phyloP scores from a whole-genome alignment of 805 yeast genomes.

The Candida morakotiae region DNA sequence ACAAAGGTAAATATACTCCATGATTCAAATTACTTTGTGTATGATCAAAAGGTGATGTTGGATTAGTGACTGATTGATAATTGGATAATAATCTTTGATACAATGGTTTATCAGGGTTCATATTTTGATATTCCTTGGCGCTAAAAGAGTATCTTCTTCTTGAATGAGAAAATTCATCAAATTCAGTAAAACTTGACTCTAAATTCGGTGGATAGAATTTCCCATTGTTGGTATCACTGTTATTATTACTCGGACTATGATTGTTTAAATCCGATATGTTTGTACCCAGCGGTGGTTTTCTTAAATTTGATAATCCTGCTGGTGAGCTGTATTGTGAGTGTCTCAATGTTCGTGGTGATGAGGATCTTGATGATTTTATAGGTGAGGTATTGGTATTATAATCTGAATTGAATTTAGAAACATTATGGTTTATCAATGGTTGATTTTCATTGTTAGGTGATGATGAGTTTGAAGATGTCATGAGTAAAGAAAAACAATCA shows the following conservation, averaged over 20 bases:
- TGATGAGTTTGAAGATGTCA: not conserved
- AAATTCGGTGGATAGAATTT: not conserved
- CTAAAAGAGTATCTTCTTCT: constrained; percentile 8
- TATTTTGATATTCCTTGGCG: constrained; percentile 4
- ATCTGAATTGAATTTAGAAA: not conserved
- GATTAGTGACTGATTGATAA: constrained; percentile 28
- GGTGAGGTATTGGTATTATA: not conserved
- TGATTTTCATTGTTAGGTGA: not conserved
- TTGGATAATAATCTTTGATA: constrained; percentile 25
- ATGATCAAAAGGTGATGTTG: constrained; percentile 16
- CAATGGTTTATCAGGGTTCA: constrained; percentile 17
- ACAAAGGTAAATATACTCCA: not conserved
- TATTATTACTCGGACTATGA: no score
- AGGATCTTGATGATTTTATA: not conserved
- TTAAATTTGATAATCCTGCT: constrained; percentile 2
- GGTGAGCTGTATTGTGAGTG: constrained; percentile 5
- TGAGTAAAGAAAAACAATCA: no score
- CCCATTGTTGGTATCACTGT: not conserved
- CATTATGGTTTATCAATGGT: constrained; percentile 1
- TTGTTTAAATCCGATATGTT: no score
- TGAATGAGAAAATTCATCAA: constrained; percentile 1
- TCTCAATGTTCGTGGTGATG: not conserved
- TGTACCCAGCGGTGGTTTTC: not conserved
- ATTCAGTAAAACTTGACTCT: not conserved
- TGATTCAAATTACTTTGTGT: not conserved